Evolutionary conservation across 768 basidiomycete species (phyloP), one percentile per base, ranked within the genome.

Genomic region (Tylopilus plumbeoviolaceoides): DNA sequence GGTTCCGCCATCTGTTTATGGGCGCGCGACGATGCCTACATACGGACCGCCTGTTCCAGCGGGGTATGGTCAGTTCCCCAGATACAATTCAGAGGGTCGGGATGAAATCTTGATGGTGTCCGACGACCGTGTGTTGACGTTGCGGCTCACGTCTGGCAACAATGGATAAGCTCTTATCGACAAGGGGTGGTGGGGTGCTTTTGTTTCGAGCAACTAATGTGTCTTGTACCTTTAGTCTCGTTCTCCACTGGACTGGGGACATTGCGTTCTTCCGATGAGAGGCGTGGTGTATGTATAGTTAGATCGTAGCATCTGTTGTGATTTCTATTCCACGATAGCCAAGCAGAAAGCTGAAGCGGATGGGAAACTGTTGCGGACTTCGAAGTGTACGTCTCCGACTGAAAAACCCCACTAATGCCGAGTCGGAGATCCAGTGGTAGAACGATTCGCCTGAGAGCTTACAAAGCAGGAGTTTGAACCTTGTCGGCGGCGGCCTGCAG

Each of bases 51-150:
- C 60, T 21, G 41, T 36, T 30, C 25, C 53, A 21, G 57, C 58
- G 38, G 64, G 65, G 49, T 77, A 77, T 54, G 72, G 77, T 9
- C 73, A 74, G 56, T 74, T 74, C 51, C 63, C 70, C n/a, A 71
- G 75, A 38, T 69, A 77, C 55, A 73, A 74, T 40, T 79, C 82
- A 61, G 73, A 76, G 11, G 84, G 78, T 12, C 78, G 88, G 25
- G 87, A 91, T 54, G 92, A 97, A 70, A 91, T 97, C 65, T 73
- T 95, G 56, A 83, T 95, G 70, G 88, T 91, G 33, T 91, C 89
- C 5, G 94, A 95, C 60, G 93, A 95, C 70, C 82, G 87, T 31
- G 84, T 93, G 54, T 72, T 92, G 64, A 79, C 84, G 40, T 69
- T 93, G 49, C 81, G 84, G 44, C 73, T 85, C 56, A 70, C 75